Evolutionary conservation across 345 rosid genomes (phyloP), one percentile per base, ranked within the genome.

Genomic region (Garcia nutans): DNA sequence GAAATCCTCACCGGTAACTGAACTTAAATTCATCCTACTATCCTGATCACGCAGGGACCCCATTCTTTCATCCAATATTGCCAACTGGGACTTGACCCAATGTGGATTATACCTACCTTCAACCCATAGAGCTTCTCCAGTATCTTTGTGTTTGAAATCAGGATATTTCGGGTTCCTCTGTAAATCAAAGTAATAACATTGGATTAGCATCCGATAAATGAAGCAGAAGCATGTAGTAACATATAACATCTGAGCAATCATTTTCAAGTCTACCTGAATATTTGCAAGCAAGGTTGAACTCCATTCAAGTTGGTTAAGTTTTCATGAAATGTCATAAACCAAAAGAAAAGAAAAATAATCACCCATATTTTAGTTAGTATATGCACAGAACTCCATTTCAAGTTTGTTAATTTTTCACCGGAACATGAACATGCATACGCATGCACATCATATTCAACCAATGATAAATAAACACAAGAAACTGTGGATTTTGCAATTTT

Each of bases 61-160:
- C 87, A 85, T 86, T 54, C 78, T 79, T 28, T 81, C 72, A 81
- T 90, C 94, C 65, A 87, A 67, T 77, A 85, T 73, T 3, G 68
- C 85, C 68, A 90, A 80, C 62, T 88, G 90, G 54, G 90, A 84
- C 72, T 86, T 88, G 74, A 88, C 89, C 91, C 92, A 86, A 11
- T 82, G 74, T 24, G 92, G 94, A 77, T 86, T 90, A 71, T 83
- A 69, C 80, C 85, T 79, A 75, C 92, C 89, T 79, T 88, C 92
- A 13, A 87, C 76, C 94, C 90, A 88, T 68, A 88, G 69, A 70
- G 88, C 89, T 84, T 90, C 91, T 68, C 94, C 94, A 8, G 94
- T 90, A 74, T 87, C 92, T 74, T 90, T 90, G 81, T 90, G 92
- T 83, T 87, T 88, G 78, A 90, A 88, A 85, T 90, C 94, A 17